Evolutionary conservation across 2,329 filamentous ascomycete species (phyloP), one percentile per base, ranked within the genome.

Genomic region (Nothophaeocryptopus gaeumannii): DNA sequence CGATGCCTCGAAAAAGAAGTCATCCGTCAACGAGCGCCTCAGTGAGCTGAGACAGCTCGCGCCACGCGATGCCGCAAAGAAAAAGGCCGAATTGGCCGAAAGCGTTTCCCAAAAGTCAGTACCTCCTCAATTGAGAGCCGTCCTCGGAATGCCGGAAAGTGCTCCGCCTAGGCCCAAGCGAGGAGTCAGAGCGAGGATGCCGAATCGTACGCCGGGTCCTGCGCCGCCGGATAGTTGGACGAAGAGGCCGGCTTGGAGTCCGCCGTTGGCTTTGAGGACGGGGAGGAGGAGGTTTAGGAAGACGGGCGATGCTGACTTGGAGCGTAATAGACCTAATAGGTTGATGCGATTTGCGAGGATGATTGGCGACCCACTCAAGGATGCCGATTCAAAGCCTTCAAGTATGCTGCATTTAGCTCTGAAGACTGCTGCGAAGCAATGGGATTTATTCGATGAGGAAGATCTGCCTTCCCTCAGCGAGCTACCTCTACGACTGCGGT

Each of bases 371-470:
- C 48, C 55, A 11, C 39, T 26, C 8, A 43, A 50, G 26, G 14
- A 15, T 14, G 29, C 14, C 8, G 44, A 38, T 39, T 34, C 36
- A 5, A 39, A 43, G 14, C 54, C 61, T n/a, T 55, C 61, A 32
- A 78, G 74, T 45, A 66, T 85, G 7, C 55, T 76, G 39, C 75
- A 83, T 64, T 61, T 70, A 5, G 64, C 75, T 12, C 61, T 85
- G 33, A 80, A 77, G 56, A 70, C 72, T 0, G 75, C 84, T 58
- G 79, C 80, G 2, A 59, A 65, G 16, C 73, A 81, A 16, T 85
- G 81, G 81, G 64, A 72, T 8, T 75, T 76, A 65, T 74, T 84
- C 53, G 64, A 78, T 20, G 73, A 78, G 44, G 81, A 82, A 55
- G 80, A 84, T 58, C 75, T 78, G 47, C 67, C 76, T 13, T 79